Evolutionary conservation across 305 asterid genomes (phyloP), one percentile per base, ranked within the genome.

Genomic region (Striga hermonthica): DNA sequence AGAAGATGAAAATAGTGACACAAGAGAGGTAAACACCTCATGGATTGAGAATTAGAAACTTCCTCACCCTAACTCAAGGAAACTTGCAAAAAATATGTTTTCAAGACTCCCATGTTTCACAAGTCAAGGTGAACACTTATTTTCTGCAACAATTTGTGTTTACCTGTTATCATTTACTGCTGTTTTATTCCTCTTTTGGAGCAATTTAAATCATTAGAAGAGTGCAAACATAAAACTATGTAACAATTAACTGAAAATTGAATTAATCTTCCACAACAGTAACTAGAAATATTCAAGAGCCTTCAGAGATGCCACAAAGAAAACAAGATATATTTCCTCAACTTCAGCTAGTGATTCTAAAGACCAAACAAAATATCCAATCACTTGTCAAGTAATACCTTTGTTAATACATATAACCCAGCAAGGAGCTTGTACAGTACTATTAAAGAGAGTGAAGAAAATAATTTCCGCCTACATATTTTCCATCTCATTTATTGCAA

Each of bases 301-400:
- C 15, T 22, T 67, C 60, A 65, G 12, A 16, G n/a, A 62, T 53
- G 54, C 64, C 12, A 3, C 9, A 67, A 58, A 40, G 37, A 22
- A 53, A 67, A 56, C 11, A 35, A 67, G 34, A 38, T 60, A 34
- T 68, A 55, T 4, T 16, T 60, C 55, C 36, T 12, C 49, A 56
- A 58, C 72, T 63, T 73, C 61, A 66, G 69, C 69, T 38, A 40
- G 63, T 55, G 60, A n/a, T 74, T 55, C 54, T 53, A 63, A 13
- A 36, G 57, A 60, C 60, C 45, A 62, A 64, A 64, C 57, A 41
- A 62, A 62, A 58, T 14, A 37, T 40, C 35, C n/a, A 38, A 56
- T 73, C 41, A 66, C 68, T 39, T 38, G 31, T 54, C 67, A 53
- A 65, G 54, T 28, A 67, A 54, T 36, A 52, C 22, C n/a, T 61